A percentile compares a stretch with the other conserved stretches of the same genome.
Conservation (phyloP, 2,329 filamentous ascomycete species). For the Myrmaecium sp. region DNA sequence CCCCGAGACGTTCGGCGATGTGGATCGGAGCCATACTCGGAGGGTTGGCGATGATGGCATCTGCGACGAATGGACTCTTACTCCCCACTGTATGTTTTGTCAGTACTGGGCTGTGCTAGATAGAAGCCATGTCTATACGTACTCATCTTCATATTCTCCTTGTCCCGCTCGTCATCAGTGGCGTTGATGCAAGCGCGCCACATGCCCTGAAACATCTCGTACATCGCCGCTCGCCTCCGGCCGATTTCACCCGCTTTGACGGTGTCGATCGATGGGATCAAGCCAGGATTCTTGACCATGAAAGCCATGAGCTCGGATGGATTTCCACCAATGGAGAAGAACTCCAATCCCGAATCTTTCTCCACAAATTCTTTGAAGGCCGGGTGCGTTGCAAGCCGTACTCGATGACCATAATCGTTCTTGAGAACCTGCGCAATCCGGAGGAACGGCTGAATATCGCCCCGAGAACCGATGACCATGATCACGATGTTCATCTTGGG, state of each 20-base stretch:
- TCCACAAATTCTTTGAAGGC: constrained; percentile 62
- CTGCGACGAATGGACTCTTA: constrained; percentile 60
- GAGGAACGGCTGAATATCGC: constrained; percentile 68
- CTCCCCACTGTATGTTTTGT: constrained; percentile 31
- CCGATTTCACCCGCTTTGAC: constrained; percentile 59
- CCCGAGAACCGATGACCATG: constrained; percentile 67
- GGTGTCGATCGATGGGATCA: constrained; percentile 58
- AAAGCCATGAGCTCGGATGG: constrained; percentile 72
- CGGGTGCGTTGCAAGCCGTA: constrained; percentile 64
- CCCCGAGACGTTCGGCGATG: constrained; percentile 55
- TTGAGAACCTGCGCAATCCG: constrained; percentile 57
- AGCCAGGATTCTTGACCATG: constrained; percentile 70
- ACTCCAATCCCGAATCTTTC: constrained; percentile 55
- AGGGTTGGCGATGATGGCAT: constrained; percentile 65
- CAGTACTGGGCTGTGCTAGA: constrained; percentile 18
- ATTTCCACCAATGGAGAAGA: constrained; percentile 66
- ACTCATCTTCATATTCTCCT: constrained; percentile 41
- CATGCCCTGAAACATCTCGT: constrained; percentile 68
- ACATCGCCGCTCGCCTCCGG: constrained; percentile 50
- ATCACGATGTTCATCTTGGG: constrained; percentile 59
- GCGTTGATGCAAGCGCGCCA: constrained; percentile 64
- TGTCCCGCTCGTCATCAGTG: constrained; percentile 50
- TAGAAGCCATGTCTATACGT: constrained; percentile 5
- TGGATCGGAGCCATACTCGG: constrained; percentile 65
- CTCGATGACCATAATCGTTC: constrained; percentile 54